A percentile compares a stretch with the other conserved stretches of the same genome.
Evolutionary conservation across 129 eudicot genomes (phyloP).

Genomic region (sunflower (Helianthus annuus)): DNA sequence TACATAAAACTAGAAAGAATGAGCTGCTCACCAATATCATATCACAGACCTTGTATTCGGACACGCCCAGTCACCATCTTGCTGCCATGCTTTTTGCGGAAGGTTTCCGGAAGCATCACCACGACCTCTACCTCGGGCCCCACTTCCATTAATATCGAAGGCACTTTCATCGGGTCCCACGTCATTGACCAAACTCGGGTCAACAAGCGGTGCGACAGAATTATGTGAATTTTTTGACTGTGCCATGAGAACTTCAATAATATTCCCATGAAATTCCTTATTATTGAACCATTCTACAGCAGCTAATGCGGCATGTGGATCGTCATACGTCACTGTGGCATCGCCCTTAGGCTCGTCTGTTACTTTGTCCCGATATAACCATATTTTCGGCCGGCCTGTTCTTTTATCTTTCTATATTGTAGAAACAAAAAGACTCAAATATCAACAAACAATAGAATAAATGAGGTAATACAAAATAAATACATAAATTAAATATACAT

Average conservation of each 20-base stretch:
- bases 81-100: conserved; percentile 82
- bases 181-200: conserved; percentile 41
- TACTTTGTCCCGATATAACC: conserved; percentile 80
- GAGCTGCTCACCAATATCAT: conserved; percentile 98
- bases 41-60: conserved; percentile 99
- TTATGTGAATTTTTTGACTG: conserved; percentile 62
- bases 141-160: conserved; percentile 44
- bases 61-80: conserved; percentile 96
- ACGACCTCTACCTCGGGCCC: conserved; percentile 75
- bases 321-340: conserved; percentile 90
- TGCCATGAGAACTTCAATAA: conserved; percentile 71
- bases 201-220: conserved; percentile 38
- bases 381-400: conserved; percentile 85
- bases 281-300: conserved; percentile 98
- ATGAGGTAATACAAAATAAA: not conserved
- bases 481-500: not conserved
- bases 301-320: conserved; percentile 95
- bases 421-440: conserved; percentile 6
- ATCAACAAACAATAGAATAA: not conserved
- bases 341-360: conserved; percentile 95
- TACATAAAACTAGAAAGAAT: conserved; percentile 49
- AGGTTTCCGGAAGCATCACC: conserved; percentile 68
- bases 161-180: conserved; percentile 42
- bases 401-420: conserved; percentile 73
- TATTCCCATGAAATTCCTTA: conserved; percentile 78